Evolutionary conservation across 345 rosid genomes (phyloP).

Genomic region (Gossypium thurberi): DNA sequence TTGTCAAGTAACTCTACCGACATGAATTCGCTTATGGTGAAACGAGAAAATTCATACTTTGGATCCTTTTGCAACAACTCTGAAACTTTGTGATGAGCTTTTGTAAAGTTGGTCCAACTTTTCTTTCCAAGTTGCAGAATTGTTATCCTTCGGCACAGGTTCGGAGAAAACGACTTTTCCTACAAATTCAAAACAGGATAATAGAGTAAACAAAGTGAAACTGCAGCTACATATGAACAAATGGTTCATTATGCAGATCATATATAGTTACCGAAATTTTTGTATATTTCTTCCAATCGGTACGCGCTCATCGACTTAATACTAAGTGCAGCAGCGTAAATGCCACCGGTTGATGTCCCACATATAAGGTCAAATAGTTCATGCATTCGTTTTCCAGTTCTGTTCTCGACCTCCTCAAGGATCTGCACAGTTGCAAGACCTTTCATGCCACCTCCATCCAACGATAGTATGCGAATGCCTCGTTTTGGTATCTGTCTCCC

Average conservation of each 20-base stretch:
- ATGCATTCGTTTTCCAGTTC: constrained; percentile 90
- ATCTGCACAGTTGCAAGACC: constrained; percentile 93
- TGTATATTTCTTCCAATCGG: constrained; percentile 92
- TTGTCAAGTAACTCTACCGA: no score
- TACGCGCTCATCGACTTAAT: constrained; percentile 82
- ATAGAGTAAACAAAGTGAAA: constrained; percentile 6
- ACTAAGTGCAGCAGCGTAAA: constrained; percentile 93
- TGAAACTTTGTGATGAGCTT: constrained; percentile 96
- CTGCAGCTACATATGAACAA: constrained; percentile 4
- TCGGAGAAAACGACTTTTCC: constrained; percentile 98
- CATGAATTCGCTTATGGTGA: no score
- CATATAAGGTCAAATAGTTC: constrained; percentile 94
- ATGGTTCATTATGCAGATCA: background rate
- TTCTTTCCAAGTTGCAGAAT: constrained; percentile 97
- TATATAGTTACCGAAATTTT: constrained; percentile 64
- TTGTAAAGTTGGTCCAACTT: constrained; percentile 90
- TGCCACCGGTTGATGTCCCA: constrained; percentile 99
- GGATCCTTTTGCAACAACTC: constrained; percentile 97
- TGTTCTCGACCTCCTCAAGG: constrained; percentile 91
- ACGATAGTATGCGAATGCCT: constrained; percentile 89
- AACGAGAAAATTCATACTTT: constrained; percentile 42
- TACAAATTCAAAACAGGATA: constrained; percentile 25
- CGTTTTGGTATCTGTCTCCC: constrained; percentile 86
- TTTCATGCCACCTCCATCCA: constrained; percentile 99
- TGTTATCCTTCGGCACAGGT: constrained; percentile 85